These are phyloP conservation scores for Magnaporthiopsis incrustans DNA, from an alignment of 2,329 filamentous ascomycete genomes.

Conservation along the genomic window DNA sequence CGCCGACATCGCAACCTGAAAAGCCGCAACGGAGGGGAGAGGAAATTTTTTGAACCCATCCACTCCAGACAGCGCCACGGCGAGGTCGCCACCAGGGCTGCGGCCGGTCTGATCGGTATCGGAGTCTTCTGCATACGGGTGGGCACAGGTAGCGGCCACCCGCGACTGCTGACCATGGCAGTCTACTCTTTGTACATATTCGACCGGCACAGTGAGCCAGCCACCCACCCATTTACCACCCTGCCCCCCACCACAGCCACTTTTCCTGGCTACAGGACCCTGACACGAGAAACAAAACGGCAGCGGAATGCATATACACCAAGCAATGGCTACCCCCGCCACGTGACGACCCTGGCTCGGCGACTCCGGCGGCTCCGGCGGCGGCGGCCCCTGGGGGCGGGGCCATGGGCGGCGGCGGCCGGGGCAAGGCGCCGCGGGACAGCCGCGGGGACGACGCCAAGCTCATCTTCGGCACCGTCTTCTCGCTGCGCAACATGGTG, in stretches of 20 bases:
- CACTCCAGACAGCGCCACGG: no score
- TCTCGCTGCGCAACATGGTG: conserved; percentile 93
- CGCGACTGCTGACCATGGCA: conserved; percentile 55
- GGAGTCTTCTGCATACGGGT: not conserved
- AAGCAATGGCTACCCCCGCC: conserved; percentile 65
- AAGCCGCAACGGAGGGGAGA: no score
- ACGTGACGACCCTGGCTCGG: conserved; percentile 13
- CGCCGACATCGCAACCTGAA: no score
- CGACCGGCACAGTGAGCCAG: conserved; percentile 79
- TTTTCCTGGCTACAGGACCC: not conserved
- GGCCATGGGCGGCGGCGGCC: conserved; percentile 3
- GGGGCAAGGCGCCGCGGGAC: conserved; percentile 12
- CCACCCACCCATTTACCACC: not conserved
- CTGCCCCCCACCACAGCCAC: not conserved
- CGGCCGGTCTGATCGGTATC: no score
- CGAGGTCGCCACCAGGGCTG: no score
- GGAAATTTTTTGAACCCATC: no score
- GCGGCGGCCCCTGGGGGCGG: conserved; percentile 6
- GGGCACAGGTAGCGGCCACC: not conserved
- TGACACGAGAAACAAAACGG: not conserved
- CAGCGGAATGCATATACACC: conserved; percentile 96
- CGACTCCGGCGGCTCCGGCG: conserved; percentile 10
- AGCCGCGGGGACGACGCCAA: conserved; percentile 71
- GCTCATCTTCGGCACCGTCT: conserved; percentile 93
- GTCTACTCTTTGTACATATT: conserved; percentile 99